Conservation (phyloP, 2,329 filamentous ascomycete genomes). For the Colletotrichum orbiculare region DNA sequence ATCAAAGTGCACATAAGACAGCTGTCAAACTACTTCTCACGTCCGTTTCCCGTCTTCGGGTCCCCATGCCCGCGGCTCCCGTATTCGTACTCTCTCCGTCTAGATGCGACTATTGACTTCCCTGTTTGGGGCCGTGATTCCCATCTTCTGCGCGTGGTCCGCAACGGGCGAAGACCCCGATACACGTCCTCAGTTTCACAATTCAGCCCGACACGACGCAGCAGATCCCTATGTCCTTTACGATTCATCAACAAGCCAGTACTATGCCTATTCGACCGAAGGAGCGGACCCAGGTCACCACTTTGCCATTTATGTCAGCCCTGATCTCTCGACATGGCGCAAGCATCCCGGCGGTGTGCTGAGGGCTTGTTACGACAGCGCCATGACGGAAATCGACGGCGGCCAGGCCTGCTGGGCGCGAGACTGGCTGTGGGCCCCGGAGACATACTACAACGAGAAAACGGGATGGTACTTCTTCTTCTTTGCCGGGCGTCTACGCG, state of each 20-base stretch:
- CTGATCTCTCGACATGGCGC: slow-evolving; percentile 50
- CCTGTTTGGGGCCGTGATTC: neutral
- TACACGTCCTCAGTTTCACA: slow-evolving; percentile 46
- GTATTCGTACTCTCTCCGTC: no score
- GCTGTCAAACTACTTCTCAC: no score
- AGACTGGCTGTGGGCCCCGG: slow-evolving; percentile 51
- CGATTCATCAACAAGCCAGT: slow-evolving; percentile 44
- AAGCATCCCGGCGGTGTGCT: slow-evolving; percentile 46
- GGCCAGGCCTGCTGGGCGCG: slow-evolving; percentile 50
- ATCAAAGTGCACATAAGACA: no score
- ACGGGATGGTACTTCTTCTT: slow-evolving; percentile 52
- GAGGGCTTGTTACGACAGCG: slow-evolving; percentile 45
- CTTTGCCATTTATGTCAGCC: slow-evolving; percentile 50
- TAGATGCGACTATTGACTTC: slow-evolving; percentile 6
- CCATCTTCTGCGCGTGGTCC: slow-evolving; percentile 1
- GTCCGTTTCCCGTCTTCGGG: no score
- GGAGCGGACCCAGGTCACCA: slow-evolving; percentile 46
- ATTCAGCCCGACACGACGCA: slow-evolving; percentile 45
- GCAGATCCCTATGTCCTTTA: slow-evolving; percentile 48
- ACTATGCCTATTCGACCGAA: slow-evolving; percentile 50
- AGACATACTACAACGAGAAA: slow-evolving; percentile 49
- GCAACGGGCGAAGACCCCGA: neutral
- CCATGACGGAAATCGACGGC: slow-evolving; percentile 43
- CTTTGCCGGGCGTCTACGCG: slow-evolving; percentile 47
- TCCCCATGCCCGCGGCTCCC: no score